A percentile compares a stretch with the other conserved stretches of the same genome.
phyloP scores from a whole-genome alignment of 2,329 filamentous ascomycete genomes.

The Nectriaceae sp. region DNA sequence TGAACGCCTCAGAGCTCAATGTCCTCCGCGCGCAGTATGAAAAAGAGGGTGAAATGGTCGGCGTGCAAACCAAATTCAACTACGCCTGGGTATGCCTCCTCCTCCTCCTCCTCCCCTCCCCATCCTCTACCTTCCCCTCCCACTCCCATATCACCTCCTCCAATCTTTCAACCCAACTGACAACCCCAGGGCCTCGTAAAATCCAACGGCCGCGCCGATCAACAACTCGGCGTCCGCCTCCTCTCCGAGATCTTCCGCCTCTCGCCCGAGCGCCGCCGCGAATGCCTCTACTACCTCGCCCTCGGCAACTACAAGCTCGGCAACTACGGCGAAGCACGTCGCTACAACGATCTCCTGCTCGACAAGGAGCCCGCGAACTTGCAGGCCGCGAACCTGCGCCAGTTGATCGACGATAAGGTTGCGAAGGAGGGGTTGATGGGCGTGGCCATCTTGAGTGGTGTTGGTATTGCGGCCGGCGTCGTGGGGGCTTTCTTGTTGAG shows the following conservation, averaged over 20 bases:
- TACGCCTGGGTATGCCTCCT: conserved; percentile 81
- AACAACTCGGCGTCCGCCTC: conserved; percentile 91
- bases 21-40: conserved; percentile 94
- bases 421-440: conserved; percentile 92
- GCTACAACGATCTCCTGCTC: conserved; percentile 90
- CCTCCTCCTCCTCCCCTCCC: conserved; percentile 1
- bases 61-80: conserved; percentile 99
- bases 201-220: conserved; percentile 78
- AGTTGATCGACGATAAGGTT: conserved; percentile 93
- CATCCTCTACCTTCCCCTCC: background rate
- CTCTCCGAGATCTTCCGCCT: conserved; percentile 96
- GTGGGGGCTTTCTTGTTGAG: conserved; percentile 85
- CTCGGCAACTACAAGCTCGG: conserved; percentile 98
- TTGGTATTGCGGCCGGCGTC: conserved; percentile 91
- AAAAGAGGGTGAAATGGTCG: conserved; percentile 95
- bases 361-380: conserved; percentile 91
- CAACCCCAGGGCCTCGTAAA: conserved; percentile 82
- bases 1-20: conserved; percentile 89
- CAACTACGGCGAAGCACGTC: conserved; percentile 91
- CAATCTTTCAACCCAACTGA: too few species aligned
- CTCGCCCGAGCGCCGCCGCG: conserved; percentile 87
- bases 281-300: conserved; percentile 97
- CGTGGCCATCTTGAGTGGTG: conserved; percentile 90
- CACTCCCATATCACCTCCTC: background rate
- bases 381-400: conserved; percentile 83